Base-by-base conservation (phyloP, 1,284 basidiomycete genomes). In the Papiliotrema fonsecae region DNA sequence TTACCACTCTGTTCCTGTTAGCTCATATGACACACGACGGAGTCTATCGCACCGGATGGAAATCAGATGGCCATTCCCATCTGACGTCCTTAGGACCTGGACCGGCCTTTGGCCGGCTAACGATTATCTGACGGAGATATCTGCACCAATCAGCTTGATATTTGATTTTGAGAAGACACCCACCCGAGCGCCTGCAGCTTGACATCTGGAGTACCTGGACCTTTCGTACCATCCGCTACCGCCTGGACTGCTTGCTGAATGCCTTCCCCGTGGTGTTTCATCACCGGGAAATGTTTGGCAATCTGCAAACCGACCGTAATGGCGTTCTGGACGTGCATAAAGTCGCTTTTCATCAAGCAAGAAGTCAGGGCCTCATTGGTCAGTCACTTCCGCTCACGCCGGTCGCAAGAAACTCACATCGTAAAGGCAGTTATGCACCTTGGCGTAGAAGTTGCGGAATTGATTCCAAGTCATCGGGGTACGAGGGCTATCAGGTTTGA, bases 261-360 rank as follows among this genome's bases (percentile, higher is more conserved):
- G 19, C 72, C 75, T 7, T 77, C 67, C n/a, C 75, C 76, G 34
- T 73, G 62, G 5, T 54, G 79, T 18, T 81, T 74, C 39, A 83
- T 80, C 27, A 87, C 65, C 16, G 93, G 93, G 74, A 92, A 94
- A 42, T 86, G 84, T 2, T 87, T 85, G 38, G 93, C 79, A 28
- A 97, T 82, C 67, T 93, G 88, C 61, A 91, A 89, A 50, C 93
- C 77, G 22, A 96, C 84, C 39, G 92, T 81, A 65, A 96, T 86
- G 11, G 88, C 82, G 65, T 97, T 97, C 71, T 92, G 91, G 49
- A 94, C 86, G 63, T 90, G 88, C 86, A 94, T 92, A 69, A 91
- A 96, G 63, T 92, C 90, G 39, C 55, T 55, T 62, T 51, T 70
- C 52, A 42, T 59, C 64, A 58, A 78, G 60, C 68, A 71, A 14